Evolutionary conservation across 768 basidiomycete species (phyloP).

Genomic region (Boletus huronensis): DNA sequence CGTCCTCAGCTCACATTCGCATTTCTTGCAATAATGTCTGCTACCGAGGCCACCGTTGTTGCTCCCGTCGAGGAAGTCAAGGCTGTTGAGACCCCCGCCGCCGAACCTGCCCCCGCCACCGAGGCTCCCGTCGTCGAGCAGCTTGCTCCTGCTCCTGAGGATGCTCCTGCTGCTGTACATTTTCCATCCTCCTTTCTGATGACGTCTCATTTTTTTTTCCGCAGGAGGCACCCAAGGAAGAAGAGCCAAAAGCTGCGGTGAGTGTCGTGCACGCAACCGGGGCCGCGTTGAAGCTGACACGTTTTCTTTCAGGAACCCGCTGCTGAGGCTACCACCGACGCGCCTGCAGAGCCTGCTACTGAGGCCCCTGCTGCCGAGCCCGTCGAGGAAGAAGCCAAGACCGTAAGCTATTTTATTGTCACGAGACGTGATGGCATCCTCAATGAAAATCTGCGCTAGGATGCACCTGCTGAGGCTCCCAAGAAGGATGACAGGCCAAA

Average conservation of each 20-base stretch:
- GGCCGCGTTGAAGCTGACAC: background rate
- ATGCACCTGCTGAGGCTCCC: conserved; percentile 44
- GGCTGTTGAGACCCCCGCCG: conserved; percentile 39
- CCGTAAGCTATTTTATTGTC: conserved; percentile 28
- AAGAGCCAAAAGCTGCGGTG: conserved; percentile 39
- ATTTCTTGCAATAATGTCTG: conserved; percentile 77
- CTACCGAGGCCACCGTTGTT: conserved; percentile 55
- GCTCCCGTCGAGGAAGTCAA: conserved; percentile 53
- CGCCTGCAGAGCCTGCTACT: conserved; percentile 25
- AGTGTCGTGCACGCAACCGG: background rate
- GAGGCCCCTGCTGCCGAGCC: conserved; percentile 33
- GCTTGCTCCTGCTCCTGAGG: conserved; percentile 28
- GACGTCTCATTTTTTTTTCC: background rate
- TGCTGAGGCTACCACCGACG: conserved; percentile 26
- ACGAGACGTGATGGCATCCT: conserved; percentile 29
- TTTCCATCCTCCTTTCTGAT: background rate
- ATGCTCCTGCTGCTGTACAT: conserved; percentile 36
- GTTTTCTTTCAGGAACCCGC: conserved; percentile 34
- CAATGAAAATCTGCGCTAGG: conserved; percentile 13
- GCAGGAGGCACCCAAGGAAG: conserved; percentile 43
- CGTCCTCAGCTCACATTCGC: conserved; percentile 49
- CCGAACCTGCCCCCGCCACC: conserved; percentile 30
- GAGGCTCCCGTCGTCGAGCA: conserved; percentile 28
- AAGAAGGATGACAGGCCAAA: conserved; percentile 82
- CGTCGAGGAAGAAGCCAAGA: conserved; percentile 43